A percentile compares a stretch with the other conserved stretches of the same genome.
These are phyloP conservation scores for Brassica hybrid DNA, from an alignment of 441 rosid species.

Conservation along the genomic window DNA sequence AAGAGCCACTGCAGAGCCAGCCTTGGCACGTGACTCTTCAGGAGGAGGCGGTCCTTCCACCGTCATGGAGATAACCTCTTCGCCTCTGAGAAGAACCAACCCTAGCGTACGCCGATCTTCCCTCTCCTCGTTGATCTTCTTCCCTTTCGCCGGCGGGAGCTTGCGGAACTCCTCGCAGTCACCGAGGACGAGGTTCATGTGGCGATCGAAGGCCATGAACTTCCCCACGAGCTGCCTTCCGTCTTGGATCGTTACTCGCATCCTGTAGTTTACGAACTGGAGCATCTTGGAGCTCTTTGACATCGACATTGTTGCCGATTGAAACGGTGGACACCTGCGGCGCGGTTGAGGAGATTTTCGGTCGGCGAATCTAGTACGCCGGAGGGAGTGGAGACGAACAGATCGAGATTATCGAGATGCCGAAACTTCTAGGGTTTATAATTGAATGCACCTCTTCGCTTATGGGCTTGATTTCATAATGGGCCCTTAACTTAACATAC, in stretches of 20 bases:
- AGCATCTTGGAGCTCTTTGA: slow-evolving; percentile 99
- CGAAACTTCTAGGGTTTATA: slow-evolving; percentile 38
- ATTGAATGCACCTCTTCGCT: background rate
- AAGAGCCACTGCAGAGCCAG: slow-evolving; percentile 63
- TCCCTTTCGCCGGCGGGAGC: slow-evolving; percentile 93
- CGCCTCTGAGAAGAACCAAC: slow-evolving; percentile 96
- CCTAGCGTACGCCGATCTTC: slow-evolving; percentile 98
- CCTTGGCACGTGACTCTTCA: slow-evolving; percentile 91
- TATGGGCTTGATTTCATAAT: slow-evolving; percentile 10
- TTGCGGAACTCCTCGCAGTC: slow-evolving; percentile 99
- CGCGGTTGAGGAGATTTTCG: background rate
- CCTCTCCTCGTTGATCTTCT: slow-evolving; percentile 76
- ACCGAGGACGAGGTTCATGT: slow-evolving; percentile 97
- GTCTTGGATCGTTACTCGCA: slow-evolving; percentile 98
- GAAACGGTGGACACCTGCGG: background rate
- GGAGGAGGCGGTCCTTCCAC: slow-evolving; percentile 99
- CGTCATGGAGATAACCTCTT: slow-evolving; percentile 95
- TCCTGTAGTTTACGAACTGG: slow-evolving; percentile 94
- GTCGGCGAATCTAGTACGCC: slow-evolving; percentile 29
- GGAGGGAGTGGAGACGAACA: slow-evolving; percentile 17
- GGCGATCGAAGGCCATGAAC: slow-evolving; percentile 99
- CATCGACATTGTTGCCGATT: slow-evolving; percentile 74
- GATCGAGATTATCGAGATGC: slow-evolving; percentile 24
- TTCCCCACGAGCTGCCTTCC: slow-evolving; percentile 97
- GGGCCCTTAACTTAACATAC: background rate